These are phyloP conservation scores for Thermothielavioides terrestris DNA, from an alignment of 495 filamentous ascomycete genomes.

Conservation along the genomic window DNA sequence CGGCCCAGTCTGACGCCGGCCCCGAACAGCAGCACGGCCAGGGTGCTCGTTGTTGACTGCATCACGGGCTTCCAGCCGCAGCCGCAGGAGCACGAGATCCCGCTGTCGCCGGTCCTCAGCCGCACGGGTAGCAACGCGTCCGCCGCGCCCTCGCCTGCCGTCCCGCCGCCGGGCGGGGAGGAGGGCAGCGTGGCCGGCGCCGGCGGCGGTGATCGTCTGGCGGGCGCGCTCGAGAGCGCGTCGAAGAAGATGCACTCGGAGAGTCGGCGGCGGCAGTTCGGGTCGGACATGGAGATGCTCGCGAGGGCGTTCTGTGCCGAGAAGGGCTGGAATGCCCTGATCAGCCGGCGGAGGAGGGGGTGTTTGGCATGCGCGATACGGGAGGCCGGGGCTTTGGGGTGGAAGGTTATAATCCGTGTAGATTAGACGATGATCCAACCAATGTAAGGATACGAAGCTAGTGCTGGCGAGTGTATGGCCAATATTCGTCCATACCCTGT, in stretches of 20 bases:
- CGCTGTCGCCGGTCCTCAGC: slow-evolving; percentile 28
- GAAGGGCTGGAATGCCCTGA: slow-evolving; percentile 57
- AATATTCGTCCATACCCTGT: too few species aligned
- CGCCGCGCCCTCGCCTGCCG: slow-evolving; percentile 1
- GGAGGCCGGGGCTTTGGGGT: slow-evolving; percentile 58
- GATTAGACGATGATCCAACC: slow-evolving; percentile 34
- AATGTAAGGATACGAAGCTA: too few species aligned
- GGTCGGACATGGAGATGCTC: slow-evolving; percentile 53
- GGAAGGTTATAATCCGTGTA: slow-evolving; percentile 56
- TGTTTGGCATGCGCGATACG: slow-evolving; percentile 62
- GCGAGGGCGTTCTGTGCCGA: slow-evolving; percentile 62
- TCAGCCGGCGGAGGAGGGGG: slow-evolving; percentile 53
- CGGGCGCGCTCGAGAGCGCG: slow-evolving; percentile 18
- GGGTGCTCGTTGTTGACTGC: slow-evolving; percentile 47
- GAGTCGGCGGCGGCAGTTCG: slow-evolving; percentile 43
- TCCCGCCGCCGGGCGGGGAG: neutral
- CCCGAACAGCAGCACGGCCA: slow-evolving; percentile 21
- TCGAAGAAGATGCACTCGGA: slow-evolving; percentile 41
- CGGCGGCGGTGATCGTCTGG: neutral
- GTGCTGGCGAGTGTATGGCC: too few species aligned
- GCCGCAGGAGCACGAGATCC: slow-evolving; percentile 29
- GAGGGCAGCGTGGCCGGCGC: neutral
- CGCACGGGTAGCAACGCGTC: slow-evolving; percentile 19
- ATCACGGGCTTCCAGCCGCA: slow-evolving; percentile 40
- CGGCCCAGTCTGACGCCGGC: slow-evolving; percentile 22